These are phyloP conservation scores for Triticum dicoccoides DNA, from an alignment of 176 grass and related monocot genomes.

Conservation along the genomic window DNA sequence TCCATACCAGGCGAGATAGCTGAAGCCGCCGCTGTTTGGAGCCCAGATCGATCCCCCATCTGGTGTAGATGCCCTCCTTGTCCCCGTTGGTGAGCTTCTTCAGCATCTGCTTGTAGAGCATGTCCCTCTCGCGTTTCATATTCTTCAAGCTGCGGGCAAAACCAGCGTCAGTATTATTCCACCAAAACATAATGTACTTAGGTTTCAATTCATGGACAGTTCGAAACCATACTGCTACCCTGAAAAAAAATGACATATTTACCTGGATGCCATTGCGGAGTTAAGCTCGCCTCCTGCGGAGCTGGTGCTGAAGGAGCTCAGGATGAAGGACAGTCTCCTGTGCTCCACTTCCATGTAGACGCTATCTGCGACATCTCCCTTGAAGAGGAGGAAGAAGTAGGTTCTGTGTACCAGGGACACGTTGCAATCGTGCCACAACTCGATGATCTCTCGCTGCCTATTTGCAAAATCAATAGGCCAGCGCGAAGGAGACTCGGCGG, in stretches of 20 bases:
- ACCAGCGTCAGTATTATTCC: background rate
- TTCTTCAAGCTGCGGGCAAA: conserved; percentile 54
- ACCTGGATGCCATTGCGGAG: conserved; percentile 44
- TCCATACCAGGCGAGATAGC: conserved; percentile 60
- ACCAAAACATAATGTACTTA: background rate
- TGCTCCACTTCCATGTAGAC: conserved; percentile 93
- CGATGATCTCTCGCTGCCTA: conserved; percentile 68
- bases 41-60: conserved; percentile 71
- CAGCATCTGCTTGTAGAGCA: conserved; percentile 74
- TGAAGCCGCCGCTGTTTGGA: conserved; percentile 74
- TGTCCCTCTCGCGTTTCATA: conserved; percentile 72
- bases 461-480: conserved; percentile 53
- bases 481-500: conserved; percentile 39
- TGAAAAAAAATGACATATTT: background rate
- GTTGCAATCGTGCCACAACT: conserved; percentile 82
- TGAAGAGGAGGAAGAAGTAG: conserved; percentile 93
- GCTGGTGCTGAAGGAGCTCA: conserved; percentile 30
- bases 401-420: conserved; percentile 76
- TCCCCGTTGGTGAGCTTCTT: conserved; percentile 64
- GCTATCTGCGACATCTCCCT: conserved; percentile 73
- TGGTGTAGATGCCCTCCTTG: conserved; percentile 58
- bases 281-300: conserved; percentile 16
- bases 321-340: conserved; percentile 79
- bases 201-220: background rate
- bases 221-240: background rate